Conservation (phyloP, 2,329 filamentous ascomycete species). For the Domatiomyces globalis region DNA sequence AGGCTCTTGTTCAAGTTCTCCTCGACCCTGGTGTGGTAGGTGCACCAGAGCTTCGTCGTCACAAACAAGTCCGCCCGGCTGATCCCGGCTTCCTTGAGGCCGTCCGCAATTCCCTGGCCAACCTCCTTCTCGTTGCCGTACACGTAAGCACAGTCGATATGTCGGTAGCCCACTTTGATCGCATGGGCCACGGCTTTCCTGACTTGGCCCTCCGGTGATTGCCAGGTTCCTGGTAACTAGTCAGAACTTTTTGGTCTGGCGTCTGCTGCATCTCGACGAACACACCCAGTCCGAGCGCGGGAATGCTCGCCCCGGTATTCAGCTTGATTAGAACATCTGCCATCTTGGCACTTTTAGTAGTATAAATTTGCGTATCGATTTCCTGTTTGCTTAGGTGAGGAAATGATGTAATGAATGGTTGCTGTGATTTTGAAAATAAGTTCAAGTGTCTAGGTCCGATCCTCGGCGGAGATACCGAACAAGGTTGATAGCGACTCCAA, state of each 20-base stretch:
- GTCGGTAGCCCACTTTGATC: slow-evolving; percentile 24
- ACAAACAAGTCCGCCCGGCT: slow-evolving; percentile 53
- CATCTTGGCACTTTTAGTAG: slow-evolving; percentile 7
- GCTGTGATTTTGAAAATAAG: not conserved
- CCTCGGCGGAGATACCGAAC: not conserved
- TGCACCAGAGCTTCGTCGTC: slow-evolving; percentile 57
- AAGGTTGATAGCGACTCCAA: not conserved
- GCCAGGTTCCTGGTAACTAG: slow-evolving; percentile 33
- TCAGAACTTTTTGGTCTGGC: slow-evolving; percentile 1
- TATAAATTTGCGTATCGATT: not conserved
- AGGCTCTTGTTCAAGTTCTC: slow-evolving; percentile 47
- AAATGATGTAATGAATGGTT: not conserved
- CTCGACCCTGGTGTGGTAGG: slow-evolving; percentile 48
- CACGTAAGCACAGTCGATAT: slow-evolving; percentile 31
- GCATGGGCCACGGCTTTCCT: slow-evolving; percentile 34
- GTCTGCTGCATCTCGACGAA: not conserved
- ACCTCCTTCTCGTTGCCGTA: slow-evolving; percentile 52
- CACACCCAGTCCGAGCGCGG: slow-evolving; percentile 34
- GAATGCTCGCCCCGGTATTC: slow-evolving; percentile 36
- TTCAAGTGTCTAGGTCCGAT: not conserved
- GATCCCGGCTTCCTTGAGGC: slow-evolving; percentile 43
- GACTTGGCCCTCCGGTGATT: slow-evolving; percentile 36
- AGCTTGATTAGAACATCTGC: slow-evolving; percentile 25
- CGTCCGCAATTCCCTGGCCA: slow-evolving; percentile 42
- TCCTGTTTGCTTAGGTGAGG: not conserved